Base-by-base conservation (phyloP, 768 basidiomycete species). In the Serpula lacrymans region DNA sequence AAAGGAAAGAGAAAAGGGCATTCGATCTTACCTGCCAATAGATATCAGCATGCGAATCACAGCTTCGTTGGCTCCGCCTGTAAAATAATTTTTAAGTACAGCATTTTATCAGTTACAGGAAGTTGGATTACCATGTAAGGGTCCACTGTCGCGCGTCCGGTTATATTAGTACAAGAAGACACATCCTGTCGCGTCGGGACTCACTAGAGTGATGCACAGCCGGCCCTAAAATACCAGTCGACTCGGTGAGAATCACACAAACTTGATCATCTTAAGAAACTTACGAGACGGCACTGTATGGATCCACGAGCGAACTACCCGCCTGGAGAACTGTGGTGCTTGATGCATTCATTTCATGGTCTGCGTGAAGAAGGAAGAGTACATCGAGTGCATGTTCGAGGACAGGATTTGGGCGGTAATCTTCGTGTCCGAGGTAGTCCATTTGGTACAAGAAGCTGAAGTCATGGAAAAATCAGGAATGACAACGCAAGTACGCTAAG, bases 1-100 rank as follows among this genome's bases (percentile, higher is more conserved):
- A 17, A 31, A 29, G 31, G 6, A n/a, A 13, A 14, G 9, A n/a
- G 1, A 24, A n/a, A n/a, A n/a, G n/a, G n/a, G n/a, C n/a, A 11
- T 7, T 26, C 18, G 5, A 16, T 59, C 79, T 53, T 52, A 87
- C 78, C 78, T 80, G 52, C 89, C 91, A 47, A 95, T 92, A 1
- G 87, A 82, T 30, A 90, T 74, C 29, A 95, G 69, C 93, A 95
- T 95, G 11, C 93, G 82, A 55, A 95, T 91, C 46, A 95, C 92
- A 5, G 92, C 90, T 60, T 95, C 91, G 51, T 92, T 92, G 3
- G 91, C 92, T 37, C 91, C 90, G 49, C 89, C 88, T 28, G 5
- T 21, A 20, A 11, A 27, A 21, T 7, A 16, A n/a, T 16, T 13
- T 31, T 6, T 21, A 14, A 14, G 16, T n/a, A 26, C 18, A 18